These are phyloP conservation scores for Hericium erinaceus DNA, from an alignment of 768 basidiomycete genomes.

Conservation along the genomic window DNA sequence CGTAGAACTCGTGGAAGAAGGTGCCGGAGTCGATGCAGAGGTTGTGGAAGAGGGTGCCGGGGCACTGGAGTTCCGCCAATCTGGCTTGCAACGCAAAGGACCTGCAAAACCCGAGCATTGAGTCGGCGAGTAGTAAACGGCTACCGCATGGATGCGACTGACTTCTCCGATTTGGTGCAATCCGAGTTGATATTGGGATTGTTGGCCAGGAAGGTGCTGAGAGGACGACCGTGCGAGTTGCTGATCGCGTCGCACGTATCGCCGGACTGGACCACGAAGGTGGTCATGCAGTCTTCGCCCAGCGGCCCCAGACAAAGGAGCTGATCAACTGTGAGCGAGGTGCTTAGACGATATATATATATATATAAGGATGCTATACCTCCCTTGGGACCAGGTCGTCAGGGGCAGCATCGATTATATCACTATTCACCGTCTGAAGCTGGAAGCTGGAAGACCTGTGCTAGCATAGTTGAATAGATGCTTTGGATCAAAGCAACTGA, in stretches of 20 bases:
- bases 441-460: constrained; percentile 51
- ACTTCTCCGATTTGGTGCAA: constrained; percentile 68
- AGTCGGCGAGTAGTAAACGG: background rate
- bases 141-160: constrained; percentile 12
- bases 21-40: too few relatives aligned
- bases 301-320: constrained; percentile 52
- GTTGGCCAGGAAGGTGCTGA: constrained; percentile 49
- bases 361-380: background rate
- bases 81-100: background rate
- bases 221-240: constrained; percentile 32
- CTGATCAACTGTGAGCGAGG: background rate
- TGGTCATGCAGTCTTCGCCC: constrained; percentile 52
- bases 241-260: constrained; percentile 52
- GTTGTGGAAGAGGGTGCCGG: too few relatives aligned
- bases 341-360: background rate
- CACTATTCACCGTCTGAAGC: constrained; percentile 53
- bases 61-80: background rate
- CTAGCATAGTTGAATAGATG: background rate
- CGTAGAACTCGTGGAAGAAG: too few relatives aligned
- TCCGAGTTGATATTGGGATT: constrained; percentile 60
- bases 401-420: constrained; percentile 41
- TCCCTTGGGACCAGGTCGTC: constrained; percentile 43
- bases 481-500: constrained; percentile 23
- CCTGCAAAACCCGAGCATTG: background rate
- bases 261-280: constrained; percentile 43